phyloP scores from a whole-genome alignment of 352 stramenopile species.

The Phytophthora melonis region DNA sequence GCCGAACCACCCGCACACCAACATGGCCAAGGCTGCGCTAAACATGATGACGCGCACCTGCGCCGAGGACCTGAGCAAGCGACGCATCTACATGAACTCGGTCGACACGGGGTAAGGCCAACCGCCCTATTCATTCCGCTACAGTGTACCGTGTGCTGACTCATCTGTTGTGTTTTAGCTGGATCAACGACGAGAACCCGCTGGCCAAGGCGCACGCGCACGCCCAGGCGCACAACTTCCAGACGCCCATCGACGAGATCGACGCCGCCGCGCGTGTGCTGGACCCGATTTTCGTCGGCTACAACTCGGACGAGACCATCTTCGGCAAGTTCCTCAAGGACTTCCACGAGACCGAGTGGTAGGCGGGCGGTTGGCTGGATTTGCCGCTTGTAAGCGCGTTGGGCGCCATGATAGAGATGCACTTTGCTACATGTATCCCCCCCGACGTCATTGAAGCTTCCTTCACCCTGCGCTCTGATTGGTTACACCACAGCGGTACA shows the following conservation, averaged over 20 bases:
- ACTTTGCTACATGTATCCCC: slow-evolving; percentile 5
- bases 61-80: slow-evolving; percentile 94
- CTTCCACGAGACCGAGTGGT: slow-evolving; percentile 92
- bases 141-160: slow-evolving; percentile 3
- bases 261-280: slow-evolving; percentile 95
- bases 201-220: slow-evolving; percentile 94
- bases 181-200: slow-evolving; percentile 99
- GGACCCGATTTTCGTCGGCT: slow-evolving; percentile 95
- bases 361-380: slow-evolving; percentile 16
- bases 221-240: slow-evolving; percentile 93
- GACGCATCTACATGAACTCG: slow-evolving; percentile 97
- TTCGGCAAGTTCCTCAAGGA: slow-evolving; percentile 92
- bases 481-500: background rate
- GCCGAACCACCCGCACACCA: slow-evolving; percentile 97
- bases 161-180: slow-evolving; percentile 53
- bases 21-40: slow-evolving; percentile 98
- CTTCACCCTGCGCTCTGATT: slow-evolving; percentile 21
- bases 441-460: slow-evolving; percentile 36
- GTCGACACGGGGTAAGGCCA: slow-evolving; percentile 94
- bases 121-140: slow-evolving; percentile 1
- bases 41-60: slow-evolving; percentile 99
- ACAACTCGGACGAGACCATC: slow-evolving; percentile 68
- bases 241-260: slow-evolving; percentile 98
- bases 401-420: slow-evolving; percentile 23
- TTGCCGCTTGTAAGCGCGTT: background rate